These are phyloP conservation scores for Candida sp. DNA, from an alignment of 1,139 yeast genomes.

Conservation along the genomic window DNA sequence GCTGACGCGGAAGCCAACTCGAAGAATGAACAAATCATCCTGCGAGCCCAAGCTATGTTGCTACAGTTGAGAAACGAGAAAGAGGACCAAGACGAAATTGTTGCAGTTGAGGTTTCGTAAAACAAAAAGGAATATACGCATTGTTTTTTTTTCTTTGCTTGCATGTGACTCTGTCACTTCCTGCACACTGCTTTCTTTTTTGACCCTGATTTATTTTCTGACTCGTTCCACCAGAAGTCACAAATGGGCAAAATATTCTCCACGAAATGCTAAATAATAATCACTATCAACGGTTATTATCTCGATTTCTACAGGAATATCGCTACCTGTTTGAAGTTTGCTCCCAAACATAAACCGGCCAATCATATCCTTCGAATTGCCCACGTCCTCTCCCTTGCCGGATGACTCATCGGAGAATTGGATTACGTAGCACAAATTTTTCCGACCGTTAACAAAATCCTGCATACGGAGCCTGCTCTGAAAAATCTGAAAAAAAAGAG, in stretches of 20 bases:
- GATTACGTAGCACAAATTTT: not conserved
- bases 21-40: slow-evolving; percentile 31
- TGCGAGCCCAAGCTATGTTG: slow-evolving; percentile 49
- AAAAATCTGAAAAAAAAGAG: not conserved
- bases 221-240: not conserved
- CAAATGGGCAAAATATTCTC: not conserved
- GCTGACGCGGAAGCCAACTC: slow-evolving; percentile 11
- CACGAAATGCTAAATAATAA: too few species aligned
- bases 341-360: too few species aligned
- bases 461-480: not conserved
- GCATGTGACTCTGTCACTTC: too few species aligned
- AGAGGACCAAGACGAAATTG: slow-evolving; percentile 3
- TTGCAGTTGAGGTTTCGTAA: slow-evolving; percentile 2
- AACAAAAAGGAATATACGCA: not conserved
- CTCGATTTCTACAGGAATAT: too few species aligned
- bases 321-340: not conserved
- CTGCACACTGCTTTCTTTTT: not conserved
- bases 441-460: not conserved
- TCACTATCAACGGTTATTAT: too few species aligned
- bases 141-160: not conserved
- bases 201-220: not conserved
- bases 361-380: not conserved
- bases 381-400: not conserved
- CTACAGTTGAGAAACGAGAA: slow-evolving; percentile 30
- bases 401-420: slow-evolving; percentile 1